Evolutionary conservation across 148 eudicot genomes (phyloP).

Genomic region (Chenopodium album): DNA sequence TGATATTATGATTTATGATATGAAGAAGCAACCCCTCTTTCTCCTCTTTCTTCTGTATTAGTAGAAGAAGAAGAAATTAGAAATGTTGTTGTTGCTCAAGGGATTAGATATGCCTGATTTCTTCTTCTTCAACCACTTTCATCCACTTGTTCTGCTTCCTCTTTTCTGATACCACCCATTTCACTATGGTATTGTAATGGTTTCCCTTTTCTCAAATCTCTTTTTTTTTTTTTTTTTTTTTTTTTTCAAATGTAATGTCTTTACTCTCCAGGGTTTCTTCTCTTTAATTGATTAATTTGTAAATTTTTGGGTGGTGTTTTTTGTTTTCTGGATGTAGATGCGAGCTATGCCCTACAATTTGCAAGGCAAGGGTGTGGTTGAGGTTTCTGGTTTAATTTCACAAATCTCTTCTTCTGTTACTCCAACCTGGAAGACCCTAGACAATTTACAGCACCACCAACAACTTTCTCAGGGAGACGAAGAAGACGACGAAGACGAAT

Average conservation of each 20-base stretch:
- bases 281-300: too few species aligned
- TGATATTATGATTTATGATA: background rate
- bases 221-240: too few species aligned
- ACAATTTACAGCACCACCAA: constrained; percentile 18
- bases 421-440: constrained; percentile 25
- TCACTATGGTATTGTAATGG: background rate
- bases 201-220: too few species aligned
- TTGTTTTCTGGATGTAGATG: constrained; percentile 41
- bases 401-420: constrained; percentile 21
- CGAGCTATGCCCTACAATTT: constrained; percentile 73
- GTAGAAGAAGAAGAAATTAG: constrained; percentile 4
- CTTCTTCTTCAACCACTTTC: background rate
- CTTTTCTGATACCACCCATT: background rate
- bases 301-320: background rate
- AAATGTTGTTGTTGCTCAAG: too few species aligned
- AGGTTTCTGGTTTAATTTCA: constrained; percentile 22
- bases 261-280: too few species aligned
- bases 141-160: background rate
- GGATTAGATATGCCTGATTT: too few species aligned
- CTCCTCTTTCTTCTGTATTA: background rate
- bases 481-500: constrained; percentile 1
- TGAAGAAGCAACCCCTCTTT: constrained; percentile 3
- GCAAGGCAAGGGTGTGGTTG: constrained; percentile 53
- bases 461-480: background rate
- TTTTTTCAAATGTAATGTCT: too few species aligned